Evolutionary conservation across 1,284 basidiomycete species (phyloP).

Genomic region (Irpex lacteus): DNA sequence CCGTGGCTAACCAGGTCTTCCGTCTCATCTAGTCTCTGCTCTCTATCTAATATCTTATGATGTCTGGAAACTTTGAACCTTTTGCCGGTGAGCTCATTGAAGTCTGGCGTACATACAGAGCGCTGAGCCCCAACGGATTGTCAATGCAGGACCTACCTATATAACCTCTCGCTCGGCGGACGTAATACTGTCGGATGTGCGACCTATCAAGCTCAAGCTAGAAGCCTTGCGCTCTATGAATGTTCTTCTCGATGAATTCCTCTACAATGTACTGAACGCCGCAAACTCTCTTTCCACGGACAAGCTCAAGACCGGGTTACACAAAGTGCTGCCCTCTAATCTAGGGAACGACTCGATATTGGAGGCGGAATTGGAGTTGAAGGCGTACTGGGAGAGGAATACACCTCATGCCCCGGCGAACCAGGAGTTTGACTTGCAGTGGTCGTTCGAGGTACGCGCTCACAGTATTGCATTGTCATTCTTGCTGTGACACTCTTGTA

Average conservation of each 20-base stretch:
- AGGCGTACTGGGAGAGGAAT: conserved; percentile 77
- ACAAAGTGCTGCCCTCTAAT: conserved; percentile 71
- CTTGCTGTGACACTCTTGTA: no score
- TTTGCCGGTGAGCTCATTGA: neutral
- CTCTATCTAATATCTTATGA: neutral
- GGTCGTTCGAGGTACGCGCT: conserved; percentile 67
- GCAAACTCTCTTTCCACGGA: conserved; percentile 75
- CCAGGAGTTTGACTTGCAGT: conserved; percentile 61
- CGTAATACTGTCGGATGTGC: conserved; percentile 85
- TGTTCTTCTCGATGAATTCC: conserved; percentile 83
- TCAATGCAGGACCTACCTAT: conserved; percentile 56
- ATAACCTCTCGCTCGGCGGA: conserved; percentile 82
- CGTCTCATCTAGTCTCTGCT: neutral
- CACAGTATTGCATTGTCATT: no score
- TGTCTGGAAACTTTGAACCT: neutral
- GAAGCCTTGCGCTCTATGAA: conserved; percentile 80
- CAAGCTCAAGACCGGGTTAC: conserved; percentile 70
- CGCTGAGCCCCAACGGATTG: neutral
- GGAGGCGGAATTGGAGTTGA: conserved; percentile 88
- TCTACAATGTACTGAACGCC: conserved; percentile 69
- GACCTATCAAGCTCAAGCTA: conserved; percentile 79
- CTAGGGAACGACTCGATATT: conserved; percentile 88
- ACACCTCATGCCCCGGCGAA: conserved; percentile 32
- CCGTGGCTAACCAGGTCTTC: neutral
- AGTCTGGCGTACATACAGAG: neutral